Base-by-base conservation (phyloP, 805 yeast genomes). In the Torulaspora delbrueckii region DNA sequence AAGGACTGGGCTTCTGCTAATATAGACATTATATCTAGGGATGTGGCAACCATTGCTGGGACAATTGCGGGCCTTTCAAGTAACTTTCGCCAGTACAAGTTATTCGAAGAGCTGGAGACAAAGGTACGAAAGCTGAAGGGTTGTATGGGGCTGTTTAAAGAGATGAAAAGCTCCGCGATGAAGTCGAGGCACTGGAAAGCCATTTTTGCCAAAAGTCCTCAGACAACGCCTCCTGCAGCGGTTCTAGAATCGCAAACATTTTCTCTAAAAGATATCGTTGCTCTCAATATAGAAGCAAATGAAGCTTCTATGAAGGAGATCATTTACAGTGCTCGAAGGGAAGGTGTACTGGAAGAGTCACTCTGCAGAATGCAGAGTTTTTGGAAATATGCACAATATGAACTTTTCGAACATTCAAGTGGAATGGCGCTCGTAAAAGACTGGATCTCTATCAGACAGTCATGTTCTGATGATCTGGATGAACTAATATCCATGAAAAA, bases 291-390 rank as follows among this genome's bases (percentile, higher is more conserved):
- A 12, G 22, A 49, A 0, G 47, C 66, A 2, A 75, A 85, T 59
- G 78, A 75, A 37, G 51, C 52, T 1, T 48, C 58, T 0, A 66
- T 90, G 5, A 73, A 72, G 32, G 63, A 74, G 0, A 62, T 84
- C 0, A 54, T 86, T 2, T 70, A 71, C 1, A 77, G 75, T 46
- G 96, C 97, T 0, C 78, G 77, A 48, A 84, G 86, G 2, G 97
- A 91, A 58, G 71, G 75, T 47, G 69, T 77, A 0, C 67, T 91
- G 2, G 86, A 84, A 42, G 77, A 74, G 8, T 75, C 81, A 4
- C 58, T 91, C 6, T 54, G 53, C 1, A 56, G 64, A 2, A 77
- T 89, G 10, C 71, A 72, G 42, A 63, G 60, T 0, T 73, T 67
- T 3, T 90, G 97, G 97, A 51, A 66, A 0, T 52, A 53, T 0